Conservation (phyloP, 2,329 filamentous ascomycete species). For the Domatiomyces globalis region DNA sequence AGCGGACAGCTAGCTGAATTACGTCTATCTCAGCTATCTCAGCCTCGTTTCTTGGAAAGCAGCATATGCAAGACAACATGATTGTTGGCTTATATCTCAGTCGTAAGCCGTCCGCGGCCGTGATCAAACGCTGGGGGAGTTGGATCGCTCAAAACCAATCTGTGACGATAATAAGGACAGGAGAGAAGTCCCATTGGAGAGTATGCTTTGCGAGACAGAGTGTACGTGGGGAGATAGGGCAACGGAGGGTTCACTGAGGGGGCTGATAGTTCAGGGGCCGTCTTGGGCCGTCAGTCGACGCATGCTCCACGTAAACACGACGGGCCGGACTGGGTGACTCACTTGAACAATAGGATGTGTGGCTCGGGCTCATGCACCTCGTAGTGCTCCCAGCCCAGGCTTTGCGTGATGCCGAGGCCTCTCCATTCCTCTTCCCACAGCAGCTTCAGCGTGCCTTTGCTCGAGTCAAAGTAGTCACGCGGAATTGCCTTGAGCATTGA, state of each 20-base stretch:
- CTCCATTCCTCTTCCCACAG: slow-evolving; percentile 99
- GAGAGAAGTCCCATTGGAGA: not conserved
- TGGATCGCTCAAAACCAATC: not conserved
- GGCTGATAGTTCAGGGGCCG: slow-evolving; percentile 75
- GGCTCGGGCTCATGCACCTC: slow-evolving; percentile 98
- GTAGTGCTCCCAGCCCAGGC: slow-evolving; percentile 97
- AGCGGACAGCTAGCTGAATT: not conserved
- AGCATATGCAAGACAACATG: not conserved
- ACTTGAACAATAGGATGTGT: slow-evolving; percentile 98
- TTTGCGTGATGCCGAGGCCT: slow-evolving; percentile 95
- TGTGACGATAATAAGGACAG: not conserved
- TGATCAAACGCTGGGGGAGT: not conserved
- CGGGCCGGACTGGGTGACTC: slow-evolving; percentile 28
- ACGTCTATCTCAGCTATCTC: not conserved
- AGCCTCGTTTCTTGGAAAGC: not conserved
- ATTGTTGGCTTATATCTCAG: not conserved
- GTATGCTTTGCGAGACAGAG: not conserved
- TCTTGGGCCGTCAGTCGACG: slow-evolving; percentile 31
- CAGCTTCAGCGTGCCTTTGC: slow-evolving; percentile 85
- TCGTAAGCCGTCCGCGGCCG: not conserved
- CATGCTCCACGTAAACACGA: too few relatives aligned
- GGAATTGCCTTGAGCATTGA: slow-evolving; percentile 96
- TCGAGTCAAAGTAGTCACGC: slow-evolving; percentile 78
- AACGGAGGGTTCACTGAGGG: slow-evolving; percentile 27
- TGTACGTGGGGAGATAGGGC: not conserved